phyloP scores from a whole-genome alignment of 805 yeast genomes.

The Candida quercuum region DNA sequence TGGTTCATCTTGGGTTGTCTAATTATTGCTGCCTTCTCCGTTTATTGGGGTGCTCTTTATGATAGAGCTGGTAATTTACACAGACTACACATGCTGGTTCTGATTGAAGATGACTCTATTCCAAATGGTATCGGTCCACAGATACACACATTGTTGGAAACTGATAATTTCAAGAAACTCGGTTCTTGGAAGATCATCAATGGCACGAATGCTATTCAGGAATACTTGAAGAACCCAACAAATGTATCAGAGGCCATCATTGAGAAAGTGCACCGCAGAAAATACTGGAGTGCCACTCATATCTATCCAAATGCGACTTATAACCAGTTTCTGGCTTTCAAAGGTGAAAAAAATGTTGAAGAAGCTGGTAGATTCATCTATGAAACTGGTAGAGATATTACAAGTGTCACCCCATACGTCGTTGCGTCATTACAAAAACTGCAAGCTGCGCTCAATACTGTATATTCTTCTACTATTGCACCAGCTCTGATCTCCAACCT shows the following conservation, averaged over 20 bases:
- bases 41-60: constrained; percentile 35
- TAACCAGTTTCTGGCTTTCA: constrained; percentile 12
- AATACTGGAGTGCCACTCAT: constrained; percentile 60
- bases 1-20: constrained; percentile 28
- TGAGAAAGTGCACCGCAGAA: constrained; percentile 43
- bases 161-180: constrained; percentile 47
- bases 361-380: constrained; percentile 37
- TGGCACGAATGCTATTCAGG: constrained; percentile 20
- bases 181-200: constrained; percentile 34
- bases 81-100: constrained; percentile 26
- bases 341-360: constrained; percentile 34
- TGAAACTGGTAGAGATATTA: constrained; percentile 62
- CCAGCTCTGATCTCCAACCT: constrained; percentile 26
- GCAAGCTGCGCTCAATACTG: constrained; percentile 24
- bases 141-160: constrained; percentile 33
- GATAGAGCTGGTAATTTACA: constrained; percentile 19
- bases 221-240: constrained; percentile 13
- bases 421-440: constrained; percentile 37
- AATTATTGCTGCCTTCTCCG: constrained; percentile 29
- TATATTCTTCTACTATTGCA: constrained; percentile 16
- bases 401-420: constrained; percentile 40
- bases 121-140: constrained; percentile 28
- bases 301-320: constrained; percentile 44
- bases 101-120: constrained; percentile 27
- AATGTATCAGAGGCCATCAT: constrained; percentile 32